phyloP scores from a whole-genome alignment of 352 stramenopile species.

The Pythium vanterpoolii region DNA sequence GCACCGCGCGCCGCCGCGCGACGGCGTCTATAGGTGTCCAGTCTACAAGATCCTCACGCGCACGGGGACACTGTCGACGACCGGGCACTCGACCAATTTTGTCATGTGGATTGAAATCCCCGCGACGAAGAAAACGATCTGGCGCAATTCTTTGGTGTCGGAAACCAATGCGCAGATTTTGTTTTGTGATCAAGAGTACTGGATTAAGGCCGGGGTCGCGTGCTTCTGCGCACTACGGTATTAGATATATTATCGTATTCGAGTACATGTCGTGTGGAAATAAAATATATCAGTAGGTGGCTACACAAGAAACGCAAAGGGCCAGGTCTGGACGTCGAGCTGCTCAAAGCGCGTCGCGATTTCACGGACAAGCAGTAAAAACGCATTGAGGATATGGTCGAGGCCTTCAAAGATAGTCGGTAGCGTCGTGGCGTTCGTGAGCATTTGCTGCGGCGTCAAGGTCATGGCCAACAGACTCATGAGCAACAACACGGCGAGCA shows the following conservation, averaged over 20 bases:
- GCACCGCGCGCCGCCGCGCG: constrained; percentile 42
- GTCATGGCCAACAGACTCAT: constrained; percentile 57
- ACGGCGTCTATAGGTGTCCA: constrained; percentile 83
- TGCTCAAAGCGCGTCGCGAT: constrained; percentile 59
- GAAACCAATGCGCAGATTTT: constrained; percentile 64
- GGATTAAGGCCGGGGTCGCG: constrained; percentile 81
- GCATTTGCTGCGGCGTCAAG: constrained; percentile 54
- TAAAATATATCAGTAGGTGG: not conserved
- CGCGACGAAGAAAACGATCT: constrained; percentile 61
- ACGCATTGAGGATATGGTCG: constrained; percentile 58
- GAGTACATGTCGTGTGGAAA: too few species aligned
- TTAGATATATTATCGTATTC: constrained; percentile 25
- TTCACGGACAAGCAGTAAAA: constrained; percentile 60
- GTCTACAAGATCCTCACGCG: constrained; percentile 90
- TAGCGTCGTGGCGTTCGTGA: constrained; percentile 54
- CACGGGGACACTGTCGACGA: constrained; percentile 92
- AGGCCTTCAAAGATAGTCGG: constrained; percentile 41
- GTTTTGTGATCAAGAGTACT: constrained; percentile 69
- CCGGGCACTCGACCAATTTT: constrained; percentile 97
- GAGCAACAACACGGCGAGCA: constrained; percentile 68
- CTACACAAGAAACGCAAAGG: constrained; percentile 55
- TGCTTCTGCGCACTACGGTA: constrained; percentile 81
- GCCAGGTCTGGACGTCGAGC: constrained; percentile 42
- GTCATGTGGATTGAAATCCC: constrained; percentile 97
- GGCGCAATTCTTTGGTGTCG: constrained; percentile 58